Percentiles rank a stretch among this genome's conserved stretches.
These are phyloP conservation scores for Termitomyces sp. DNA, from an alignment of 768 basidiomycete genomes.

Conservation along the genomic window DNA sequence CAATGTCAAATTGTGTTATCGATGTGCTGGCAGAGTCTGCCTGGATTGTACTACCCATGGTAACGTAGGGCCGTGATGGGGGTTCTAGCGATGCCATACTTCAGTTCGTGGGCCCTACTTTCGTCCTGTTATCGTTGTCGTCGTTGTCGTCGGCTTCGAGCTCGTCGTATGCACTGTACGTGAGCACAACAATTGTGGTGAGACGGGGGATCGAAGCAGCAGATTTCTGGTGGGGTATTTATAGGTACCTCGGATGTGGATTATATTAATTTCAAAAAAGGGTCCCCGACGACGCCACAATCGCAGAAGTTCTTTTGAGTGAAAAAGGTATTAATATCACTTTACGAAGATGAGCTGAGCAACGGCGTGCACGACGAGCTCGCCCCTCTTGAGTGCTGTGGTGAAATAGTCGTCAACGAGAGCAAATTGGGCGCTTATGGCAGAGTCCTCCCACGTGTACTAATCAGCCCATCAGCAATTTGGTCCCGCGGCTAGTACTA, in stretches of 20 bases:
- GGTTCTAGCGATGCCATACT: slow-evolving; percentile 16
- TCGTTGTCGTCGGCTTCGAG: not conserved
- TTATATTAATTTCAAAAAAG: slow-evolving; percentile 4
- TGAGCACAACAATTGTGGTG: not conserved
- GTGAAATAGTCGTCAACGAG: not conserved
- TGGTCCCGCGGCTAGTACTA: not conserved
- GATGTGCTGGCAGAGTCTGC: slow-evolving; percentile 17
- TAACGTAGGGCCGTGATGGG: slow-evolving; percentile 11
- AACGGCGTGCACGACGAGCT: not conserved
- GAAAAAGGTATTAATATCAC: not conserved
- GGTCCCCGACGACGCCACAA: slow-evolving; percentile 9
- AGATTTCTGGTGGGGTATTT: slow-evolving; percentile 12
- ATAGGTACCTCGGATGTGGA: slow-evolving; percentile 13
- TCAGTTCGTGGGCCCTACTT: not conserved
- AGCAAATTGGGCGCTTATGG: slow-evolving; percentile 10
- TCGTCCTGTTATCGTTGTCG: not conserved
- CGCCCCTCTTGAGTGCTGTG: not conserved
- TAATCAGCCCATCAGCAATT: not conserved
- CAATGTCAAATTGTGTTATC: slow-evolving; percentile 13
- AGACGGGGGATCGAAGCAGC: slow-evolving; percentile 7
- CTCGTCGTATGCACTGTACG: not conserved
- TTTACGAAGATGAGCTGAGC: not conserved
- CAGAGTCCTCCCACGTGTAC: slow-evolving; percentile 10
- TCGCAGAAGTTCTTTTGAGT: not conserved
- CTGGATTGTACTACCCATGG: slow-evolving; percentile 1